Conservation (phyloP, 2,329 filamentous ascomycete genomes). For the Fusarium veterinarium region DNA sequence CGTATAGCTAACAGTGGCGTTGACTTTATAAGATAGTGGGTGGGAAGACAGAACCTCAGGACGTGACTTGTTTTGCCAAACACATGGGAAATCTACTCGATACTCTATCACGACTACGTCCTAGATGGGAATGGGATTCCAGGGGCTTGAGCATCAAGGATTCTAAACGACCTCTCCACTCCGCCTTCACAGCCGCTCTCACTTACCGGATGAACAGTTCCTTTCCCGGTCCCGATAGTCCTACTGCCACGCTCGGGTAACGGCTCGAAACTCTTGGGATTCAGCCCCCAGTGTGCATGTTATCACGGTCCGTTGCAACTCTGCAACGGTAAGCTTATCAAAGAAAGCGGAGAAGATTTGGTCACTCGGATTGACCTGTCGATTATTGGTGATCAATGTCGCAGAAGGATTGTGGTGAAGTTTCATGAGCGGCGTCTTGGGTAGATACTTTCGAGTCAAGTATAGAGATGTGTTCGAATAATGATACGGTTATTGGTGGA, state of each 20-base stretch:
- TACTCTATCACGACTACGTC: background rate
- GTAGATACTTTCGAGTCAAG: background rate
- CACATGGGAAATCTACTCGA: background rate
- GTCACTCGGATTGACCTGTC: background rate
- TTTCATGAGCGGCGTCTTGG: background rate
- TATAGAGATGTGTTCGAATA: background rate
- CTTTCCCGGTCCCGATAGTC: background rate
- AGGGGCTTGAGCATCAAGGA: background rate
- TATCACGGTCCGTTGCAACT: background rate
- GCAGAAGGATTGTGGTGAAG: constrained; percentile 3
- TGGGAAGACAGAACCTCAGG: background rate
- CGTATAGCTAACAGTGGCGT: background rate
- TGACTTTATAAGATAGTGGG: constrained; percentile 1
- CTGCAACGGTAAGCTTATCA: background rate
- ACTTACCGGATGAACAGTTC: background rate
- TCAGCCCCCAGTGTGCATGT: background rate
- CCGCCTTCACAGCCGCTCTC: background rate
- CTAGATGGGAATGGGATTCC: background rate
- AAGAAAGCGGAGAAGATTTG: background rate
- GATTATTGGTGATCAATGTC: background rate
- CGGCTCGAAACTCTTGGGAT: background rate
- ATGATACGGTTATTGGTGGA: background rate
- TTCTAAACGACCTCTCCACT: background rate
- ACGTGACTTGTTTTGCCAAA: background rate
- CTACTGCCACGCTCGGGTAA: background rate